Percentiles rank a stretch among this genome's conserved stretches.
Conservation (phyloP, 129 eudicot species). For the Chrysanthemum seticuspe region DNA sequence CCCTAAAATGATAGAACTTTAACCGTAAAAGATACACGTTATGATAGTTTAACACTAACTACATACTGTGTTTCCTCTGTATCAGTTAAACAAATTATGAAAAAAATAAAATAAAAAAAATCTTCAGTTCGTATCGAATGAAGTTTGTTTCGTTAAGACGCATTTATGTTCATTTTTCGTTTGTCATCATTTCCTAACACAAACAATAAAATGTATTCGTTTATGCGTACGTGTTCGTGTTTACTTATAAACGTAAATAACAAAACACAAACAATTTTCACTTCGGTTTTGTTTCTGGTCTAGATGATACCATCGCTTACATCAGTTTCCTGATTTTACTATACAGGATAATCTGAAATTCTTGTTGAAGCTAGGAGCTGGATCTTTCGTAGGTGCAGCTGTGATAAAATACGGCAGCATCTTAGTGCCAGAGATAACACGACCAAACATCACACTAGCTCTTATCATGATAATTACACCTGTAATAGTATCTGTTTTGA, state of each 20-base stretch:
- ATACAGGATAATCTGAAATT: constrained; percentile 55
- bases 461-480: constrained; percentile 55
- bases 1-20: no score
- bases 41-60: no score
- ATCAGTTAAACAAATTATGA: no score
- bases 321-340: background rate
- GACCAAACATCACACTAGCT: constrained; percentile 61
- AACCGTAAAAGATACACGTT: no score
- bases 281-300: background rate
- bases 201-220: no score
- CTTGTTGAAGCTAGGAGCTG: constrained; percentile 53
- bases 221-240: no score
- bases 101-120: no score
- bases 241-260: no score
- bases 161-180: background rate
- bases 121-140: no score
- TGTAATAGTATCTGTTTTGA: constrained; percentile 44
- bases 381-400: constrained; percentile 60
- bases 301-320: background rate
- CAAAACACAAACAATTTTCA: background rate
- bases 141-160: no score
- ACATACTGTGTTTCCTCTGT: no score
- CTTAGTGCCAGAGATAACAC: constrained; percentile 59
- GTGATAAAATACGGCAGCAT: constrained; percentile 67
- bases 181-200: background rate